These are phyloP conservation scores for Trichosporon asahii DNA, from an alignment of 1,284 basidiomycete species.

Conservation along the genomic window DNA sequence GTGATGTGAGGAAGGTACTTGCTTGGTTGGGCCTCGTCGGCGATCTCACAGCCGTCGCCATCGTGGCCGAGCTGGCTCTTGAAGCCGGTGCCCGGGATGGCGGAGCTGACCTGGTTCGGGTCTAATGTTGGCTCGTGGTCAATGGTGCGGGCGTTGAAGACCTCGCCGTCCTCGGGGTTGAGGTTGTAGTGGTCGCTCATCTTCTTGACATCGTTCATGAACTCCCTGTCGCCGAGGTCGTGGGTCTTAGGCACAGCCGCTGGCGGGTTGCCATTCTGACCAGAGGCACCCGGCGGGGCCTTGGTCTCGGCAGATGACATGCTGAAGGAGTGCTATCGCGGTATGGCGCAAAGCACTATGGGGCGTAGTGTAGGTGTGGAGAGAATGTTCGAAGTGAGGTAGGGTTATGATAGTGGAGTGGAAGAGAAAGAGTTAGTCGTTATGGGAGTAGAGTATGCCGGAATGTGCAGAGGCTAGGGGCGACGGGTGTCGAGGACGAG, in stretches of 20 bases:
- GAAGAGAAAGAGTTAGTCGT: not conserved
- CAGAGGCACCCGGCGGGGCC: not conserved
- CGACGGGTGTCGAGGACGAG: not conserved
- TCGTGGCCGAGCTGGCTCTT: slow-evolving; percentile 9
- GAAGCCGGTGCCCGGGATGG: slow-evolving; percentile 17
- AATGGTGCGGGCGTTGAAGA: not conserved
- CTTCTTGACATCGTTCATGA: not conserved
- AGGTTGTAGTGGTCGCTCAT: not conserved
- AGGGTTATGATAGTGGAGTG: not conserved
- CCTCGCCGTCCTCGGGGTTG: not conserved
- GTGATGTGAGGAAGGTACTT: not conserved
- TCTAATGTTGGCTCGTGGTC: slow-evolving; percentile 3
- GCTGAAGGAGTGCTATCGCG: not conserved
- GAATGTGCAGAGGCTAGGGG: not conserved
- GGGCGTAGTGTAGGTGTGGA: not conserved
- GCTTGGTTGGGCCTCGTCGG: not conserved
- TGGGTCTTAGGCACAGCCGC: slow-evolving; percentile 5
- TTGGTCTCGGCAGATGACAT: not conserved
- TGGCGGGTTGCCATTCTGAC: not conserved
- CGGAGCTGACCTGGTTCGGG: slow-evolving; percentile 8
- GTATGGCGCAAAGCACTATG: not conserved
- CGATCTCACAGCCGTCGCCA: not conserved
- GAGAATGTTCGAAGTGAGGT: not conserved
- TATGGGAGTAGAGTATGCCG: not conserved
- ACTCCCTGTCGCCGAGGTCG: not conserved